Percentiles rank a stretch among this genome's conserved stretches.
These are phyloP conservation scores for Neocallimastix lanati DNA, from an alignment of 192 early-diverging fungal genomes.

Conservation along the genomic window DNA sequence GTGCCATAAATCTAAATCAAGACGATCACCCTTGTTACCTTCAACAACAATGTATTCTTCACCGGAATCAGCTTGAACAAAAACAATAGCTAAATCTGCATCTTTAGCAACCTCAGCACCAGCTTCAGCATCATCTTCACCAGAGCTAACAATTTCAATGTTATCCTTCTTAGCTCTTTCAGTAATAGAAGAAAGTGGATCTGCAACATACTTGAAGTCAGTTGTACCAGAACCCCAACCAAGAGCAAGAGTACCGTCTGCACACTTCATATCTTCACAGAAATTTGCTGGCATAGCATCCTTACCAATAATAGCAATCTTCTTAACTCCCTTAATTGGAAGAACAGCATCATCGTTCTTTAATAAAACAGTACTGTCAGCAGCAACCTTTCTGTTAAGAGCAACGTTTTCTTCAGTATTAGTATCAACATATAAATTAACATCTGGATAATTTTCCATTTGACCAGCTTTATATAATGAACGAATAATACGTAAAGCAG, in stretches of 20 bases:
- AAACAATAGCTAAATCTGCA: conserved; percentile 20
- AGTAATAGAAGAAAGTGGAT: background rate
- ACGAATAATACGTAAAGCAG: too few species aligned
- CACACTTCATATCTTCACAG: background rate
- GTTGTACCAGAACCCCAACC: conserved; percentile 4
- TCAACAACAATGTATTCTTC: background rate
- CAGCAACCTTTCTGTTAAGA: conserved; percentile 9
- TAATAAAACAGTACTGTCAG: conserved; percentile 20
- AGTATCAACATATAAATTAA: too few species aligned
- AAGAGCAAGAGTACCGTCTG: background rate
- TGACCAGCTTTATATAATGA: too few species aligned
- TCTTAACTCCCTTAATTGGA: conserved; percentile 8
- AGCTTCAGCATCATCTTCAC: background rate
- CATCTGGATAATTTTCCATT: too few species aligned
- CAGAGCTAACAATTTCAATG: too few species aligned
- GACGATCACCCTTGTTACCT: conserved; percentile 7
- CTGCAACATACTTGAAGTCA: conserved; percentile 1
- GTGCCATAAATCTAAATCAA: conserved; percentile 11
- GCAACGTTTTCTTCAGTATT: too few species aligned
- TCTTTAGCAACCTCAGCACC: conserved; percentile 6
- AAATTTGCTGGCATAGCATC: conserved; percentile 12
- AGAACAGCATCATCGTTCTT: conserved; percentile 17
- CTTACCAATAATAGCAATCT: conserved; percentile 15
- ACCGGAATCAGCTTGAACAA: conserved; percentile 1
- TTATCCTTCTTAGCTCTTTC: background rate